These are phyloP conservation scores for Mortierella alpina DNA, from an alignment of 192 early-diverging fungal species.

Conservation along the genomic window DNA sequence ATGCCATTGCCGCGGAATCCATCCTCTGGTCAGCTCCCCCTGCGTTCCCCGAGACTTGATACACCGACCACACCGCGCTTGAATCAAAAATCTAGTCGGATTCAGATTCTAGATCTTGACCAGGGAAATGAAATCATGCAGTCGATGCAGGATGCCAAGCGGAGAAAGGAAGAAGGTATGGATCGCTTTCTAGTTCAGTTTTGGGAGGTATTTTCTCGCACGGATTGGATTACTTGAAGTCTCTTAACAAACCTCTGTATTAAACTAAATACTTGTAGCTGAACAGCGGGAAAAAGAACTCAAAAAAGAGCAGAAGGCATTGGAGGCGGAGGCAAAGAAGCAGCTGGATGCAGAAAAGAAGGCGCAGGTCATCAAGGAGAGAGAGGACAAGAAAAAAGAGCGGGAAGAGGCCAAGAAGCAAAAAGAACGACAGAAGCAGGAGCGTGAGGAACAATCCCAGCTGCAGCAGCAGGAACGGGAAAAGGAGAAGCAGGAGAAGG, in stretches of 20 bases:
- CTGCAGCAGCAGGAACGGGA: conserved; percentile 12
- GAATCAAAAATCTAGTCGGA: conserved; percentile 36
- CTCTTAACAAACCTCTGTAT: neutral
- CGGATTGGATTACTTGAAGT: neutral
- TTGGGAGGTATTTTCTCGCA: neutral
- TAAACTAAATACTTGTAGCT: conserved; percentile 5
- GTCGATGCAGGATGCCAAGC: conserved; percentile 39
- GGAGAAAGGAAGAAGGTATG: conserved; percentile 36
- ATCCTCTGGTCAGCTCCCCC: conserved; percentile 28
- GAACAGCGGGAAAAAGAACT: conserved; percentile 48
- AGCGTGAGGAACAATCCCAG: conserved; percentile 11
- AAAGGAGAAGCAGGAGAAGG: conserved; percentile 8
- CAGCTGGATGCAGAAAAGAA: conserved; percentile 52
- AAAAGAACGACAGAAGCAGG: conserved; percentile 33
- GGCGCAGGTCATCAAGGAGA: conserved; percentile 33
- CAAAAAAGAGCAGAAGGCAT: conserved; percentile 38
- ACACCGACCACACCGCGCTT: conserved; percentile 28
- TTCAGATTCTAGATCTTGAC: conserved; percentile 52
- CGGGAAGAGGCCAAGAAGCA: conserved; percentile 36
- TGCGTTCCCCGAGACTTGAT: conserved; percentile 41
- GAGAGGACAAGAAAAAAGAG: conserved; percentile 47
- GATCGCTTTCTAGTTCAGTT: neutral
- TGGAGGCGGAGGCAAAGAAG: conserved; percentile 26
- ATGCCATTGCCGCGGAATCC: conserved; percentile 39
- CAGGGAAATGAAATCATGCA: conserved; percentile 55